Evolutionary conservation across 495 filamentous ascomycete genomes (phyloP).

Genomic region (Neurospora sp.): DNA sequence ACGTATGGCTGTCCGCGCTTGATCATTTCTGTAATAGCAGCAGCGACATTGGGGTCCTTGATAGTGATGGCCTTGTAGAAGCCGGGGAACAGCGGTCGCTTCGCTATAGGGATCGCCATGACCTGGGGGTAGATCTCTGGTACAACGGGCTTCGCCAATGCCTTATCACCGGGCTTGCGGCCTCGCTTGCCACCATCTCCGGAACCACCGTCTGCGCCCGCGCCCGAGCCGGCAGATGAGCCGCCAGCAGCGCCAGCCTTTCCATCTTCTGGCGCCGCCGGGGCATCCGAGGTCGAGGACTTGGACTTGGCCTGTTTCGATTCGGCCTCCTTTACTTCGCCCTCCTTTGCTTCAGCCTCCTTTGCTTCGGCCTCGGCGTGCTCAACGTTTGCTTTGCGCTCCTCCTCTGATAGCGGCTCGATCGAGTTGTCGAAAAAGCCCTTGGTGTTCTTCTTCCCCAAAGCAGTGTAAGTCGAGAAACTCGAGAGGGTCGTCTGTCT

Average conservation of each 20-base stretch:
- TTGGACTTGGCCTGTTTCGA: constrained; percentile 26
- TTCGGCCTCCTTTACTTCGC: constrained; percentile 24
- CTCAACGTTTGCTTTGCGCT: constrained; percentile 37
- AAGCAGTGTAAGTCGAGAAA: constrained; percentile 30
- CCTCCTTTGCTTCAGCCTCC: constrained; percentile 20
- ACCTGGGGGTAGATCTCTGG: constrained; percentile 97
- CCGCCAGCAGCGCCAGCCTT: constrained; percentile 31
- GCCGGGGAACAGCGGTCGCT: constrained; percentile 88
- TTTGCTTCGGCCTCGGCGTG: constrained; percentile 32
- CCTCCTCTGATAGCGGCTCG: constrained; percentile 34
- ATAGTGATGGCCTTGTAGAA: constrained; percentile 99
- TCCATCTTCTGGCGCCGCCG: constrained; percentile 30
- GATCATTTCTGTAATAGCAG: constrained; percentile 91
- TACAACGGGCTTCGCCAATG: constrained; percentile 74
- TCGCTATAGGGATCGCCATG: constrained; percentile 96
- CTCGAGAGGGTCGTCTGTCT: constrained; percentile 11
- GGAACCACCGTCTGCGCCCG: constrained; percentile 32
- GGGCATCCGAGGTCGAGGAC: constrained; percentile 28
- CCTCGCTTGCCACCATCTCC: constrained; percentile 44
- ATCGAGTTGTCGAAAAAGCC: constrained; percentile 33
- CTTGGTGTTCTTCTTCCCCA: constrained; percentile 33
- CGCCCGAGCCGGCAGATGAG: constrained; percentile 27
- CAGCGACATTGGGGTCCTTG: constrained; percentile 75
- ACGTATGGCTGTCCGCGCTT: constrained; percentile 98
- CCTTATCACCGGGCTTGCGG: constrained; percentile 57